Base-by-base conservation (phyloP, 129 eudicot genomes). In the Flaveria bidentis region DNA sequence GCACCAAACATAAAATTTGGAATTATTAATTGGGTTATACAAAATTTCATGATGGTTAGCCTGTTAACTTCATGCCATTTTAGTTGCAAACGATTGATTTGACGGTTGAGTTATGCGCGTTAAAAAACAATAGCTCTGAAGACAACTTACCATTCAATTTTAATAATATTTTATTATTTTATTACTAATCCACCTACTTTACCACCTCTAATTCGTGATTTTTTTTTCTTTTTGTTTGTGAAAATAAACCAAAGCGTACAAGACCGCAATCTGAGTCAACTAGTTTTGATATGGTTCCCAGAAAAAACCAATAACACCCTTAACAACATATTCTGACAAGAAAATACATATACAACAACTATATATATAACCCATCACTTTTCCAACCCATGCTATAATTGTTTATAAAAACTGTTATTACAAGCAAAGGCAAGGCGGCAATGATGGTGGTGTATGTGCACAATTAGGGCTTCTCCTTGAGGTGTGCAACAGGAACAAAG, bases 401-500 rank as follows among this genome's bases (percentile, higher is more conserved):
- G 41, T 36, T 36, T 36, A 36, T 44, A 55, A 16, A 73, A 64
- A 55, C 69, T 80, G 52, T 26, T 74, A 28, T 45, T 45, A 80
- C 79, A 80, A 67, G 25, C 41, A 11, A 69, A 39, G 75, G 33
- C 12, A 5, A 17, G 61, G 49, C 17, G 39, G 25, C 1, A 25
- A 20, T 18, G 55, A 51, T 9, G 36, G 55, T 36, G 25, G 53
- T 50, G 36, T 69, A 69, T 73, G 55, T 70, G 82, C 74, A 61
- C 15, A 15, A 58, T 90, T 86, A 93, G 69, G 77, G 76, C 74
- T 89, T 89, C 77, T 91, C 99, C 87, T 68, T 89, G 26, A 94
- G 81, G 76, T 89, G 88, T 44, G 96, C 97, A 17, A 94, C 76
- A 6, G 99, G 99, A 68, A 94, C 84, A 63, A 80, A 86, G 49